Conservation (phyloP, 805 yeast species). For the Candida sonorensis region DNA sequence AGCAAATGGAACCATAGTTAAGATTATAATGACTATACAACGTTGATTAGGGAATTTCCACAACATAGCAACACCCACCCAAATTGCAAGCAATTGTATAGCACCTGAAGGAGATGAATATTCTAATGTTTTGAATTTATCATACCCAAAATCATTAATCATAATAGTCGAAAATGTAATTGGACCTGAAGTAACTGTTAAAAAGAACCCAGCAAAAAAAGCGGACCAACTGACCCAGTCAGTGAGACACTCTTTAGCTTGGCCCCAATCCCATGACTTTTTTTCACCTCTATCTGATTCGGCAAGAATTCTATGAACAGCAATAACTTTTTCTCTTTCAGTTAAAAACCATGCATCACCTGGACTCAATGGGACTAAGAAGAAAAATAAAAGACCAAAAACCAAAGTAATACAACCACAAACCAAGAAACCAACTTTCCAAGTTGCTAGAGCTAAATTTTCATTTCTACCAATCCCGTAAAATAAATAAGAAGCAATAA, state of each 20-base stretch:
- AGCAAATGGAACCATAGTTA: slow-evolving; percentile 17
- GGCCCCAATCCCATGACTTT: slow-evolving; percentile 44
- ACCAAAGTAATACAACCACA: slow-evolving; percentile 49
- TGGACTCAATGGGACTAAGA: slow-evolving; percentile 36
- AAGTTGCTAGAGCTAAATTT: slow-evolving; percentile 36
- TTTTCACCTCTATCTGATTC: slow-evolving; percentile 35
- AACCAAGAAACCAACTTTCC: slow-evolving; percentile 55
- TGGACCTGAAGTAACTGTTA: slow-evolving; percentile 39
- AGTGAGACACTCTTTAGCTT: slow-evolving; percentile 46
- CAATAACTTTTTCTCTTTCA: slow-evolving; percentile 33
- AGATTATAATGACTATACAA: slow-evolving; percentile 10
- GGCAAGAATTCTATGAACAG: slow-evolving; percentile 40
- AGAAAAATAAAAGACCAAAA: slow-evolving; percentile 14
- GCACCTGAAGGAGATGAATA: slow-evolving; percentile 27
- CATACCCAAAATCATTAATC: slow-evolving; percentile 29
- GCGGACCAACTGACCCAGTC: slow-evolving; percentile 47
- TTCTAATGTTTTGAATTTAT: slow-evolving; percentile 16
- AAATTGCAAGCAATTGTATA: slow-evolving; percentile 19
- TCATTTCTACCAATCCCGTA: slow-evolving; percentile 41
- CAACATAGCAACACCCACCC: slow-evolving; percentile 18
- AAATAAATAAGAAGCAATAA: slow-evolving; percentile 44
- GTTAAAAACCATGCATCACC: slow-evolving; percentile 35
- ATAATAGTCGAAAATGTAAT: slow-evolving; percentile 26
- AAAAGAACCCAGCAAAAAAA: slow-evolving; percentile 35
- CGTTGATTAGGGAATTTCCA: slow-evolving; percentile 19